phyloP scores from a whole-genome alignment of 495 filamentous ascomycete genomes.

The Neurospora africana region DNA sequence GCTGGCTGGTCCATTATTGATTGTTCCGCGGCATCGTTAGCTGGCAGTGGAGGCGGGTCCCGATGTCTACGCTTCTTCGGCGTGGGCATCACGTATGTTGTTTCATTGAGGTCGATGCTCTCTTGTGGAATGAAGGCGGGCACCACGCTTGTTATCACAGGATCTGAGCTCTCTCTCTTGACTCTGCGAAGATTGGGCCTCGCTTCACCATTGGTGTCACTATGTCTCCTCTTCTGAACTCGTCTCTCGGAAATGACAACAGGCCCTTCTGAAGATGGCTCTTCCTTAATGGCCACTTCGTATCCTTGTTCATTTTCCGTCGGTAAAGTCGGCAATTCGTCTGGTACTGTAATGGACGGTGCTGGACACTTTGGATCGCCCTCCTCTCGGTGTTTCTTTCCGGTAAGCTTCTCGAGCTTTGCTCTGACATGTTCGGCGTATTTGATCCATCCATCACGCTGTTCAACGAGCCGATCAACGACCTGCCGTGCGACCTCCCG shows the following conservation, averaged over 20 bases:
- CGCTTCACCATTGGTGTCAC: slow-evolving; percentile 5
- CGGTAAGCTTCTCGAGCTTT: neutral
- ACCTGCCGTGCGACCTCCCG: slow-evolving; percentile 1
- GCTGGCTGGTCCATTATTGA: neutral
- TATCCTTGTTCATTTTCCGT: neutral
- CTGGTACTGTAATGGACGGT: neutral
- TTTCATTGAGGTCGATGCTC: slow-evolving; percentile 69
- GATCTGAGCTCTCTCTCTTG: slow-evolving; percentile 28
- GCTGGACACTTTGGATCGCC: neutral
- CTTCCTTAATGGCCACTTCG: slow-evolving; percentile 24
- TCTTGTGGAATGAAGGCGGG: slow-evolving; percentile 30
- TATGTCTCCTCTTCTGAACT: slow-evolving; percentile 31
- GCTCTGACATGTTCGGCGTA: slow-evolving; percentile 19
- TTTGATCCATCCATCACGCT: slow-evolving; percentile 17
- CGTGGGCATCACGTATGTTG: slow-evolving; percentile 44
- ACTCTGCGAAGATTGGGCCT: slow-evolving; percentile 14
- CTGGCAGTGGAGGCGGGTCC: neutral
- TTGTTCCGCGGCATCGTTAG: neutral
- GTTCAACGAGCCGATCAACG: slow-evolving; percentile 6
- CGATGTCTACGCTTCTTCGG: slow-evolving; percentile 41
- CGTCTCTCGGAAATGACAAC: slow-evolving; percentile 34
- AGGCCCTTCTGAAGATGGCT: slow-evolving; percentile 34
- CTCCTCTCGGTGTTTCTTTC: neutral
- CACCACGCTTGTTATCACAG: slow-evolving; percentile 23
- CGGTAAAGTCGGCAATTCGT: slow-evolving; percentile 21